Conservation (phyloP, 1,284 basidiomycete genomes). For the Rhizopogon hawkerae region DNA sequence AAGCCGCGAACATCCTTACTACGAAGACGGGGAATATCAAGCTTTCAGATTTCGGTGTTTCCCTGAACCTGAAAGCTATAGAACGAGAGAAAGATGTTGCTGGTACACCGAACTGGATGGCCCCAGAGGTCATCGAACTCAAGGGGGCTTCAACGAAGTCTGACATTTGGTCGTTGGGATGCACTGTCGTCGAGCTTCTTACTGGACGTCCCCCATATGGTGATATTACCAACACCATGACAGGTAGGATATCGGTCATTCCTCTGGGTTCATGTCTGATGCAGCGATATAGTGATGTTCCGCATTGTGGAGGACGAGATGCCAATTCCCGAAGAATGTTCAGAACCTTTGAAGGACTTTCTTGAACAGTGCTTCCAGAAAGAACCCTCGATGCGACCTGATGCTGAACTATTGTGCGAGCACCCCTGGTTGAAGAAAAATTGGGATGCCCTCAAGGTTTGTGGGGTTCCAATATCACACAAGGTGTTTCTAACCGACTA, state of each 20-base stretch:
- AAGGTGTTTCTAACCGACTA: conserved; percentile 4
- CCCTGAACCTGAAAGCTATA: conserved; percentile 95
- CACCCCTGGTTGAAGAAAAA: conserved; percentile 84
- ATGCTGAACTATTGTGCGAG: conserved; percentile 76
- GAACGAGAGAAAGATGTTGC: conserved; percentile 85
- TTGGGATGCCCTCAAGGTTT: conserved; percentile 69
- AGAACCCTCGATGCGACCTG: conserved; percentile 72
- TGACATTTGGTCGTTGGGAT: conserved; percentile 90
- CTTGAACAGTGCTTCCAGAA: conserved; percentile 82
- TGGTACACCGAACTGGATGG: conserved; percentile 98
- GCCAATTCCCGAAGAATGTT: conserved; percentile 76
- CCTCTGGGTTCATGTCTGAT: conserved; percentile 5
- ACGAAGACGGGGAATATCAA: conserved; percentile 98
- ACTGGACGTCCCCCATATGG: conserved; percentile 89
- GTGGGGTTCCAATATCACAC: conserved; percentile 10
- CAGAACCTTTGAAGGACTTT: conserved; percentile 69
- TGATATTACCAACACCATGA: conserved; percentile 79
- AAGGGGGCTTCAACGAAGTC: conserved; percentile 69
- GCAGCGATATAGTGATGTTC: conserved; percentile 68
- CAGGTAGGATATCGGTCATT: conserved; percentile 41
- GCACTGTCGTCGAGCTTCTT: conserved; percentile 88
- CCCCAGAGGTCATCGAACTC: conserved; percentile 87
- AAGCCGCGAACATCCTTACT: conserved; percentile 97
- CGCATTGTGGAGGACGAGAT: conserved; percentile 88
- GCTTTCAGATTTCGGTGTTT: conserved; percentile 96